Evolutionary conservation across 371 early-diverging fungal genomes (phyloP).

Genomic region (Mortierella sp.): DNA sequence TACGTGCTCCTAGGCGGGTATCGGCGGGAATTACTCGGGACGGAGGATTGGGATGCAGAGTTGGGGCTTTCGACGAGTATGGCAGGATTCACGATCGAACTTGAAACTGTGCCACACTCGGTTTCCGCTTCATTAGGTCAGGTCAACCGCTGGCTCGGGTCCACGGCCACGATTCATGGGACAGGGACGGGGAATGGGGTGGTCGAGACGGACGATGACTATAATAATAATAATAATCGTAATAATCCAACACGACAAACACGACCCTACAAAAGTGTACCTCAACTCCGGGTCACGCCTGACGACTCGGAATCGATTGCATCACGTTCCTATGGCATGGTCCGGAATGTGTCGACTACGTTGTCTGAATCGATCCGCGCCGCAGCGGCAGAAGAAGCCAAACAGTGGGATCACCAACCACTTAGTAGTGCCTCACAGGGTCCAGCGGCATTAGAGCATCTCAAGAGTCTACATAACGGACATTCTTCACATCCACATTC

Average conservation of each 20-base stretch:
- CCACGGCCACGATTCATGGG: constrained; percentile 25
- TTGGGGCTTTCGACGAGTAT: constrained; percentile 1
- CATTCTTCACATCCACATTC: background rate
- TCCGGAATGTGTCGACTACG: constrained; percentile 33
- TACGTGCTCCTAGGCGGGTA: constrained; percentile 50
- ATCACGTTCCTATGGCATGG: constrained; percentile 21
- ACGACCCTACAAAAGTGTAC: constrained; percentile 26
- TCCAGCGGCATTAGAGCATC: constrained; percentile 38
- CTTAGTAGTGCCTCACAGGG: constrained; percentile 25
- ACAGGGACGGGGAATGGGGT: constrained; percentile 8
- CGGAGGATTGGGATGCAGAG: constrained; percentile 41
- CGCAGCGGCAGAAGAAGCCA: constrained; percentile 37
- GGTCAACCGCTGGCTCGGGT: constrained; percentile 41
- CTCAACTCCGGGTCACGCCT: constrained; percentile 25
- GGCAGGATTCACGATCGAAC: constrained; percentile 6
- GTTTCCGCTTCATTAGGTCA: constrained; percentile 15
- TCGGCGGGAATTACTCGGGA: constrained; percentile 34
- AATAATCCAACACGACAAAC: constrained; percentile 1
- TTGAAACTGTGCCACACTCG: constrained; percentile 6
- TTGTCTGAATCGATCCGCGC: constrained; percentile 47
- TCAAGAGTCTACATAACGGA: constrained; percentile 8
- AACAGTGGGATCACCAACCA: constrained; percentile 12
- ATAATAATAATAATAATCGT: constrained; percentile 2
- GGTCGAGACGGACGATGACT: constrained; percentile 11
- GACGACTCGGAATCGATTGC: constrained; percentile 8